Evolutionary conservation across 169 alveolate genomes (phyloP), one percentile per base, ranked within the genome.

Genomic region (Plasmodium malariae): DNA sequence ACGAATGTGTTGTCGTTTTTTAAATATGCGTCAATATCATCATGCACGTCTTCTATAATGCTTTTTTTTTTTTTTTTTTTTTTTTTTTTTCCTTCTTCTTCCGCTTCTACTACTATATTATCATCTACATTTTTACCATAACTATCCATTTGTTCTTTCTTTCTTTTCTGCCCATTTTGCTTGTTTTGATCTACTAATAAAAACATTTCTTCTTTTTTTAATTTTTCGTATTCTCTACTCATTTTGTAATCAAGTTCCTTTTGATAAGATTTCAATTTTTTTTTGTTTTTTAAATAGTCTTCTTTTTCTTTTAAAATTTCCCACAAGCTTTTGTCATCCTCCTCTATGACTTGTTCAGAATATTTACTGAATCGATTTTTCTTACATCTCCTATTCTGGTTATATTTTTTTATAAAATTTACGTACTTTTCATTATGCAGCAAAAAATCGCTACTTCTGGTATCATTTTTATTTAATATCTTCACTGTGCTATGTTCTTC

Each of bases 281-380:
- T 80, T 36, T 80, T 80, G n/a, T 65, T 49, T 59, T 59, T 80
- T 28, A 68, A 4, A 32, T 67, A 24, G n/a, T 80, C 90, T 43
- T 80, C 90, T 57, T 80, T 80, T 57, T 80, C 90, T 37, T 80
- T 80, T 37, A 80, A 51, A 32, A 80, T 80, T 65, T 80, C 73
- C 90, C 90, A 80, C 24, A 80, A 59, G 40, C 90, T 80, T 43
- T 51, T 80, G 65, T 80, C 90, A 0, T 32, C 40, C 0, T 80
- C 83, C 21, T 80, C 34, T 55, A 67, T 19, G 4, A 11, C 17
- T 9, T 17, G 19, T 14, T 21, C 67, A n/a, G n/a, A n/a, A n/a
- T n/a, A n/a, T 21, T 67, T 54, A 0, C 90, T 70, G 32, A 80
- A 80, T 21, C 90, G 21, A 24, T 28, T 51, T 43, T 54, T 37